Conservation (phyloP, 768 basidiomycete genomes). For the Royoungia palumana region DNA sequence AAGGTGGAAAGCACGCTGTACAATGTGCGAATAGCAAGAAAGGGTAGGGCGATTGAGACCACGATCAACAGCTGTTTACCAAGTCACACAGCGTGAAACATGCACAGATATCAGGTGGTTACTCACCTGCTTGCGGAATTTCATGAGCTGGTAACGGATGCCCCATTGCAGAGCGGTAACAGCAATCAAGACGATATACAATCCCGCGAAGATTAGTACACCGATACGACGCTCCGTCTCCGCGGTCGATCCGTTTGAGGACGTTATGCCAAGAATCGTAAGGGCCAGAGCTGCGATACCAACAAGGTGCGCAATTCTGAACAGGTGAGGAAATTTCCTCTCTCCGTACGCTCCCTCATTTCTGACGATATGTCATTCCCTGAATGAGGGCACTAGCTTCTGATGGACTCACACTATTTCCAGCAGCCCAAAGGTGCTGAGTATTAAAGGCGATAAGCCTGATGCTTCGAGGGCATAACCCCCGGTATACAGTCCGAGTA, state of each 20-base stretch:
- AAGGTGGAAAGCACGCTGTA: conserved; percentile 60
- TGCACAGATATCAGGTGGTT: conserved; percentile 1
- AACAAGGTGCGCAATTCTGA: conserved; percentile 30
- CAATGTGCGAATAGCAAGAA: conserved; percentile 45
- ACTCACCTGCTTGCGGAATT: conserved; percentile 34
- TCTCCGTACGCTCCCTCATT: conserved; percentile 27
- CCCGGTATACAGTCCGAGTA: conserved; percentile 47
- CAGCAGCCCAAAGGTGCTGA: conserved; percentile 37
- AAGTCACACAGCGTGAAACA: conserved; percentile 8
- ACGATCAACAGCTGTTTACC: conserved; percentile 51
- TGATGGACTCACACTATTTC: conserved; percentile 31
- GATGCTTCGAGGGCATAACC: conserved; percentile 44
- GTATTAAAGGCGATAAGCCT: conserved; percentile 39
- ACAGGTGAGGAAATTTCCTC: conserved; percentile 3
- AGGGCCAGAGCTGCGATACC: conserved; percentile 30
- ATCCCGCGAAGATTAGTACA: conserved; percentile 30
- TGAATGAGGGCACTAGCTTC: not conserved
- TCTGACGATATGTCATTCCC: conserved; percentile 19
- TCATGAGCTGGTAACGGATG: conserved; percentile 39
- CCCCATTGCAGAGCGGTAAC: conserved; percentile 49
- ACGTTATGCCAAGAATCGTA: conserved; percentile 32
- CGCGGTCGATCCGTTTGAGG: conserved; percentile 11
- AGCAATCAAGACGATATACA: conserved; percentile 45
- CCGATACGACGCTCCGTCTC: conserved; percentile 33
- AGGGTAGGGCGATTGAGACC: conserved; percentile 53